phyloP scores from a whole-genome alignment of 331 rosid genomes.

The Quercus lobata region DNA sequence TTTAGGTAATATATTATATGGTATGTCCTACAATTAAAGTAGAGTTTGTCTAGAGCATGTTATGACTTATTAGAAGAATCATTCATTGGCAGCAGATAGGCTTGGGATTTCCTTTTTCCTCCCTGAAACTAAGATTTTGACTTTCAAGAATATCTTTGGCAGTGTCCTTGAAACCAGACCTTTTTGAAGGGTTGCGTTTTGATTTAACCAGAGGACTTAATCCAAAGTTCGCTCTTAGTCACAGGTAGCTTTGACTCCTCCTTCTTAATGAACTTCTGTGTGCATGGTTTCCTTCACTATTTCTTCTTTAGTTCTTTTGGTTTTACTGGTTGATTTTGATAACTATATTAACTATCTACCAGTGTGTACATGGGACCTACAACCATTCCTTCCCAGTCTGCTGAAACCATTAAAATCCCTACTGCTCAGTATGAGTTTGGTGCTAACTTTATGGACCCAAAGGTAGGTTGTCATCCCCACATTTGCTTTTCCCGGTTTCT shows the following conservation, averaged over 20 bases:
- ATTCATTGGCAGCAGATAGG: neutral
- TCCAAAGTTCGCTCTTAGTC: slow-evolving; percentile 89
- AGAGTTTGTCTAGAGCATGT: neutral
- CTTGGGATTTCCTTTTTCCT: neutral
- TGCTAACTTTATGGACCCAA: slow-evolving; percentile 87
- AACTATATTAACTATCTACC: slow-evolving; percentile 5
- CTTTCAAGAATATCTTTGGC: neutral
- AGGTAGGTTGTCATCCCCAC: slow-evolving; percentile 30
- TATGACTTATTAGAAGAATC: neutral
- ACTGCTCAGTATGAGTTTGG: slow-evolving; percentile 93
- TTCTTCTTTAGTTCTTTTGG: neutral
- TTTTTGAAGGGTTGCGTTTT: slow-evolving; percentile 92
- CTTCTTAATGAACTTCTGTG: neutral
- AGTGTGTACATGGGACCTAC: slow-evolving; percentile 93
- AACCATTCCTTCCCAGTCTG: slow-evolving; percentile 87
- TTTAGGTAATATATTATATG: neutral
- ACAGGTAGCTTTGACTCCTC: slow-evolving; percentile 51
- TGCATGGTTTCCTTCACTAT: neutral
- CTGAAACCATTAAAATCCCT: slow-evolving; percentile 83
- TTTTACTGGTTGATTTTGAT: neutral
- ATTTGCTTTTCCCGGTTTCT: neutral
- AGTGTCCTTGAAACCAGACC: slow-evolving; percentile 98
- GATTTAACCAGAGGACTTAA: slow-evolving; percentile 92
- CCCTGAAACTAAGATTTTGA: neutral
- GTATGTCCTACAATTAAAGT: neutral